These are phyloP conservation scores for Microglena sp. DNA, from an alignment of 139 green algal genomes.

Conservation along the genomic window DNA sequence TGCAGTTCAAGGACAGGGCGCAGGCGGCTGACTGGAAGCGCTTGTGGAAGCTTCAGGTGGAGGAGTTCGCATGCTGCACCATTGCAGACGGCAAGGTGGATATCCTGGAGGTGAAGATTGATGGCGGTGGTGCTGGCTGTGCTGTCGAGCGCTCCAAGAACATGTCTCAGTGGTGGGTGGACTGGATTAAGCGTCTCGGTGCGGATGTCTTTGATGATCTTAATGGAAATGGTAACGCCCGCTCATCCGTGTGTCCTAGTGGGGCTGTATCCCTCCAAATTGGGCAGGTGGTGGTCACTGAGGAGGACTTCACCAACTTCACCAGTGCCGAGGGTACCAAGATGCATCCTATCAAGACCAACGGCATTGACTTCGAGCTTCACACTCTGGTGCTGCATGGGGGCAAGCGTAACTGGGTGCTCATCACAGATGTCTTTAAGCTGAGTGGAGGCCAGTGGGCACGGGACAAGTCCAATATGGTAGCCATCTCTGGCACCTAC, in stretches of 20 bases:
- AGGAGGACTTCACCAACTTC: slow-evolving; percentile 4
- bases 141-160: slow-evolving; percentile 6
- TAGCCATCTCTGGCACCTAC: slow-evolving; percentile 8
- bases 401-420: not conserved
- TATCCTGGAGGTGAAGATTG: slow-evolving; percentile 12
- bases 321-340: not conserved
- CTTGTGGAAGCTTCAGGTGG: slow-evolving; percentile 9
- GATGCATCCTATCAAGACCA: not conserved
- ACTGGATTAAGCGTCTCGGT: slow-evolving; percentile 14
- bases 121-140: slow-evolving; percentile 8
- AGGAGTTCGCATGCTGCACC: slow-evolving; percentile 8
- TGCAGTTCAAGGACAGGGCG: not conserved
- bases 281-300: slow-evolving; percentile 6
- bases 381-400: slow-evolving; percentile 11
- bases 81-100: not conserved
- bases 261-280: slow-evolving; percentile 7
- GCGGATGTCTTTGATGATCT: slow-evolving; percentile 6
- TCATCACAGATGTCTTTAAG: slow-evolving; percentile 3
- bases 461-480: not conserved
- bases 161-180: slow-evolving; percentile 15
- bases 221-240: not conserved
- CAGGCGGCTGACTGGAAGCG: slow-evolving; percentile 2
- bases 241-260: not conserved
- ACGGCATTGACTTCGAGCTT: slow-evolving; percentile 9
- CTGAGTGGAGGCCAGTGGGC: not conserved